Evolutionary conservation across 306 rosid species (phyloP).

Genomic region (Fagus sylvatica): DNA sequence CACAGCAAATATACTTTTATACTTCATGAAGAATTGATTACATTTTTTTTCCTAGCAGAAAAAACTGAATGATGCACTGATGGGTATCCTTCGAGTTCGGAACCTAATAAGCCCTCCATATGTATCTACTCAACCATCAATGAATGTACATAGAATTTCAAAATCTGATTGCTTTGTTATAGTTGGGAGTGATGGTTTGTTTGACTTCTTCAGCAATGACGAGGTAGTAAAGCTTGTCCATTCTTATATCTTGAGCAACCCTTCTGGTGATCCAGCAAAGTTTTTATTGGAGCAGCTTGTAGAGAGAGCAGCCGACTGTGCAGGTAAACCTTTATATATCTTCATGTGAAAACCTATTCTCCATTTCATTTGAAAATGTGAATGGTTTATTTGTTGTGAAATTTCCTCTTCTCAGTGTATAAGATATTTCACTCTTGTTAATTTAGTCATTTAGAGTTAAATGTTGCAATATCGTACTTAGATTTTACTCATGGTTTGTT

Average conservation of each 20-base stretch:
- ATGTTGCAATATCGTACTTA: background rate
- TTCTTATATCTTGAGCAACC: constrained; percentile 68
- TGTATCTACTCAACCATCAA: constrained; percentile 74
- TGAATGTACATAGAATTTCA: constrained; percentile 76
- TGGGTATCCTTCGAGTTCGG: constrained; percentile 94
- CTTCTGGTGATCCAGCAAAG: constrained; percentile 90
- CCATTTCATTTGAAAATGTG: background rate
- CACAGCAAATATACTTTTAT: background rate
- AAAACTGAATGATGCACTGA: constrained; percentile 87
- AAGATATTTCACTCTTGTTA: background rate
- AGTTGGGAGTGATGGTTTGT: constrained; percentile 92
- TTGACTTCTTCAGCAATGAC: constrained; percentile 89
- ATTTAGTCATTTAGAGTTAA: background rate
- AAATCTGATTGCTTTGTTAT: constrained; percentile 69
- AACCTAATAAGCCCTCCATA: constrained; percentile 93
- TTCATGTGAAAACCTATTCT: constrained; percentile 5
- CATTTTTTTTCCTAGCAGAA: constrained; percentile 49
- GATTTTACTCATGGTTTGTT: constrained; percentile 2
- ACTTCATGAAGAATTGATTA: background rate
- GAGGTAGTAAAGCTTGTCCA: constrained; percentile 80
- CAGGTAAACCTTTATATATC: constrained; percentile 51
- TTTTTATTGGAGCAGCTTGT: constrained; percentile 84
- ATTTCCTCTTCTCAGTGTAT: background rate
- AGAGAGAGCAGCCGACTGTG: constrained; percentile 71
- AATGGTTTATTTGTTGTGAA: background rate